Percentiles rank a stretch among this genome's conserved stretches.
Evolutionary conservation across 306 rosid species (phyloP).

Genomic region (Glycine tomentella): DNA sequence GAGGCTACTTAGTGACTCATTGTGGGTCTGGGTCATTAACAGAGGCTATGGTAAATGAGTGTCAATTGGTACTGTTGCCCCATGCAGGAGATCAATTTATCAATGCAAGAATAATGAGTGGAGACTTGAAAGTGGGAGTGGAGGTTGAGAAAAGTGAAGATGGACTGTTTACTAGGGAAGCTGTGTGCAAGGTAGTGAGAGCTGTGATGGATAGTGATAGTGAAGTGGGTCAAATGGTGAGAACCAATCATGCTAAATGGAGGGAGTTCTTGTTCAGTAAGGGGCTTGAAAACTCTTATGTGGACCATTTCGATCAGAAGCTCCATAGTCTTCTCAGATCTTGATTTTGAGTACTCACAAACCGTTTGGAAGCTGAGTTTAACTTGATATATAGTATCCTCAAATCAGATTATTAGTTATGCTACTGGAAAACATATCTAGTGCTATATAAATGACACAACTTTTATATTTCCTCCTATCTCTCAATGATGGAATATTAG

Average conservation of each 20-base stretch:
- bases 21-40: too few relatives aligned
- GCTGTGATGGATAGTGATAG: conserved; percentile 55
- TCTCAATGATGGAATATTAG: not conserved
- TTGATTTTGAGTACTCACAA: conserved; percentile 28
- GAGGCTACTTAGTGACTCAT: too few relatives aligned
- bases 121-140: conserved; percentile 60
- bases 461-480: not conserved
- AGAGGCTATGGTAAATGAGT: conserved; percentile 59
- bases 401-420: conserved; percentile 14
- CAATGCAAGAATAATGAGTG: conserved; percentile 65
- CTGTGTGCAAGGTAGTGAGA: conserved; percentile 57
- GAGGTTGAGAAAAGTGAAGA: conserved; percentile 69
- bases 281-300: conserved; percentile 59
- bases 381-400: not conserved
- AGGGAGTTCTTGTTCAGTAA: conserved; percentile 53
- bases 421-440: not conserved
- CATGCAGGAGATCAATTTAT: conserved; percentile 63
- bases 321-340: conserved; percentile 48
- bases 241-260: conserved; percentile 58
- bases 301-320: conserved; percentile 54
- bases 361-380: not conserved
- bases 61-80: conserved; percentile 69
- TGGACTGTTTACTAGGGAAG: conserved; percentile 61
- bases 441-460: too few relatives aligned
- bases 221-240: conserved; percentile 53